A percentile compares a stretch with the other conserved stretches of the same genome.
Evolutionary conservation across 2,329 filamentous ascomycete species (phyloP).

Genomic region (Neopestalotiopsis rosae): DNA sequence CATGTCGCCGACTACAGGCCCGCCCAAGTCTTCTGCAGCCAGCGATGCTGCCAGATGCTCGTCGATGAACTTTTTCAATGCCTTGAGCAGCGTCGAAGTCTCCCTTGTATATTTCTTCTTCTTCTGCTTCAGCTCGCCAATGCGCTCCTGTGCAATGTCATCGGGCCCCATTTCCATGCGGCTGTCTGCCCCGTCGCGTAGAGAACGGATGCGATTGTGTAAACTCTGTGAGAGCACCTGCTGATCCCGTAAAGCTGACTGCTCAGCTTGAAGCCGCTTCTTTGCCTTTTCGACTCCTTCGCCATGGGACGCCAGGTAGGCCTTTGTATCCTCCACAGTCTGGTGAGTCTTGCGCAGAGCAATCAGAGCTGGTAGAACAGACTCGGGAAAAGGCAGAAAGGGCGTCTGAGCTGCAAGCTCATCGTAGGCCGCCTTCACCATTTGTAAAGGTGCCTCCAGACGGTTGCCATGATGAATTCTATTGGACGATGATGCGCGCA

Average conservation of each 20-base stretch:
- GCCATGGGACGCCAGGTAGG: conserved; percentile 56
- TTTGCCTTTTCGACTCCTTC: conserved; percentile 47
- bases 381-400: conserved; percentile 69
- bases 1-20: conserved; percentile 79
- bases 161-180: conserved; percentile 63
- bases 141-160: conserved; percentile 66
- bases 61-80: conserved; percentile 74
- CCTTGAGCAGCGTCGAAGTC: conserved; percentile 64
- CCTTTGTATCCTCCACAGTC: conserved; percentile 68
- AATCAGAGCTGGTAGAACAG: conserved; percentile 73
- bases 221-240: conserved; percentile 59
- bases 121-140: conserved; percentile 64
- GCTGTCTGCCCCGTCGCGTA: conserved; percentile 62
- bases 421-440: conserved; percentile 70
- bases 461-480: conserved; percentile 25
- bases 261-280: conserved; percentile 56
- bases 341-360: conserved; percentile 71
- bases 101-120: conserved; percentile 66
- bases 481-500: conserved; percentile 20
- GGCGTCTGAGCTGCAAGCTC: conserved; percentile 65
- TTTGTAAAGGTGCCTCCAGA: conserved; percentile 42
- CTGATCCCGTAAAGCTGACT: conserved; percentile 58
- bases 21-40: conserved; percentile 82
- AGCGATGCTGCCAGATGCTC: conserved; percentile 75
- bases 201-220: conserved; percentile 58